These are phyloP conservation scores for Dioszegia aurantiaca DNA, from an alignment of 768 basidiomycete genomes.

Conservation along the genomic window DNA sequence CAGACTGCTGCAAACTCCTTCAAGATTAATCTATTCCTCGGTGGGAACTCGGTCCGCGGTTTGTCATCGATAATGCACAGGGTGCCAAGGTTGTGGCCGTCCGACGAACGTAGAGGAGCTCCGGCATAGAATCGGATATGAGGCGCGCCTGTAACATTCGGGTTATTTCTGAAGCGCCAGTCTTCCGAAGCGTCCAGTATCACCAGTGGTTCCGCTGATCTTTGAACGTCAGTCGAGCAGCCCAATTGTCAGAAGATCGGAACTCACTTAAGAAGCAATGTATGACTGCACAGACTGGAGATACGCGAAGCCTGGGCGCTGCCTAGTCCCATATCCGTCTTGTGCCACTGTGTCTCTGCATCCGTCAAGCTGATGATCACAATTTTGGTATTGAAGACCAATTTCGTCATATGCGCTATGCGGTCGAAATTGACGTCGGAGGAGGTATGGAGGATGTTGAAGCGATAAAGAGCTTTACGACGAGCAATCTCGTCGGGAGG, in stretches of 20 bases:
- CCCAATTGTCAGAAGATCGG: background rate
- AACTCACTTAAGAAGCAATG: conserved; percentile 71
- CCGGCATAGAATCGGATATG: conserved; percentile 85
- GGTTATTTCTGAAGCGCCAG: conserved; percentile 85
- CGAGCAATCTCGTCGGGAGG: conserved; percentile 82
- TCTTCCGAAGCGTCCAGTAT: conserved; percentile 73
- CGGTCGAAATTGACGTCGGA: conserved; percentile 88
- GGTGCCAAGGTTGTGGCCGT: conserved; percentile 83
- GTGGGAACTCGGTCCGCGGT: conserved; percentile 78
- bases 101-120: conserved; percentile 80
- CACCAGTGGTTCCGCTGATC: conserved; percentile 75
- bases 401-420: conserved; percentile 84
- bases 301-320: conserved; percentile 58
- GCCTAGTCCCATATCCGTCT: conserved; percentile 68
- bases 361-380: conserved; percentile 82
- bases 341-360: conserved; percentile 82
- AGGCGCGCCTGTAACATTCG: conserved; percentile 65
- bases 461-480: conserved; percentile 79
- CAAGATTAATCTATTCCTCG: conserved; percentile 81
- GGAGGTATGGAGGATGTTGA: conserved; percentile 83
- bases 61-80: conserved; percentile 80
- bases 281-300: conserved; percentile 76
- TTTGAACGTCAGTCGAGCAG: conserved; percentile 11
- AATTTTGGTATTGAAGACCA: conserved; percentile 86
- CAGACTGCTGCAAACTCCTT: conserved; percentile 94